These are phyloP conservation scores for Acacia concinna DNA, from an alignment of 331 rosid species.

Conservation along the genomic window DNA sequence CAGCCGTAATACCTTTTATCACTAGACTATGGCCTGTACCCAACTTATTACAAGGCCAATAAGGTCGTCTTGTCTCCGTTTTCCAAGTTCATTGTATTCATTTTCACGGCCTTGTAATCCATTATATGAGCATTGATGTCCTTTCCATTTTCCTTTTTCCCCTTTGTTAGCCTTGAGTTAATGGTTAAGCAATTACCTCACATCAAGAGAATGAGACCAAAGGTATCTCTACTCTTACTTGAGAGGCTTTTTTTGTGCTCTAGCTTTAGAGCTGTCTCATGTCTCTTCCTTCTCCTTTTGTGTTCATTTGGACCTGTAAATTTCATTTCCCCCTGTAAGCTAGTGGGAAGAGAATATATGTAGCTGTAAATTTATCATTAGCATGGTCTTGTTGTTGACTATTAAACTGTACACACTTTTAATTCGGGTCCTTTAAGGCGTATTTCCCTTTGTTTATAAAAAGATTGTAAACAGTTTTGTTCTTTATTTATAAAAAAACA, in stretches of 20 bases:
- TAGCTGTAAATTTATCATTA: constrained; percentile 47
- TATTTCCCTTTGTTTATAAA: too few relatives aligned
- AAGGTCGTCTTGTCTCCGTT: constrained; percentile 43
- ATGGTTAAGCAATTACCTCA: constrained; percentile 22
- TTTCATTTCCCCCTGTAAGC: constrained; percentile 49
- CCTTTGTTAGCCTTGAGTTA: background rate
- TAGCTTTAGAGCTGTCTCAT: constrained; percentile 49
- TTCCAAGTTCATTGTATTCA: constrained; percentile 19
- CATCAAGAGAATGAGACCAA: constrained; percentile 48
- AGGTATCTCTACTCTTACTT: constrained; percentile 46
- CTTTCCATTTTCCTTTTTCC: background rate
- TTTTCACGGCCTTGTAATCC: constrained; percentile 25
- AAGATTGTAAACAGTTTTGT: background rate
- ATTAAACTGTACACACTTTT: background rate
- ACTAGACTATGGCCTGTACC: constrained; percentile 51
- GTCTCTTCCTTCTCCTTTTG: constrained; percentile 33
- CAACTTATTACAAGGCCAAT: constrained; percentile 48
- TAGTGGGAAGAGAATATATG: constrained; percentile 43
- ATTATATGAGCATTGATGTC: constrained; percentile 26
- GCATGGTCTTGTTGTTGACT: background rate
- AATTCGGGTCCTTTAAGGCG: background rate
- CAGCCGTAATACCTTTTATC: constrained; percentile 80
- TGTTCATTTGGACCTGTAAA: constrained; percentile 31
- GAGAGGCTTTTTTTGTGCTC: constrained; percentile 45
- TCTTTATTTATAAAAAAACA: too few relatives aligned